Conservation (phyloP, 768 basidiomycete genomes). For the Atractiella rhizophila region DNA sequence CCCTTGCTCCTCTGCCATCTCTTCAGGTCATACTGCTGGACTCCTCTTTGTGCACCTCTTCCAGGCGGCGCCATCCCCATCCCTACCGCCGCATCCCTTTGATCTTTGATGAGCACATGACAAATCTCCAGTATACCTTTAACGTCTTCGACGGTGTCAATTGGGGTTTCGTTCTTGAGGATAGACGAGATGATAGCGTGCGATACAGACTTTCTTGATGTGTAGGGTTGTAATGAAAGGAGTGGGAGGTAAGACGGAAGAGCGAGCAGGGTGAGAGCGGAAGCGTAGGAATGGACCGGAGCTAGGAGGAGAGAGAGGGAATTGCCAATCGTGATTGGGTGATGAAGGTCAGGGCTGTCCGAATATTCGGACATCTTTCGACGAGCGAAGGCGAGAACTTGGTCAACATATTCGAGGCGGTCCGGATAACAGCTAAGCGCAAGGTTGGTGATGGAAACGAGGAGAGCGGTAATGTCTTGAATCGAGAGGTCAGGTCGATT, state of each 20-base stretch:
- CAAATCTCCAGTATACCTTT: slow-evolving; percentile 78
- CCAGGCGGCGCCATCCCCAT: background rate
- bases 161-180: slow-evolving; percentile 83
- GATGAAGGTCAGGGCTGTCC: slow-evolving; percentile 51
- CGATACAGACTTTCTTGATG: slow-evolving; percentile 69
- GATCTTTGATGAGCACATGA: slow-evolving; percentile 68
- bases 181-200: slow-evolving; percentile 85
- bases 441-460: slow-evolving; percentile 83
- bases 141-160: slow-evolving; percentile 82
- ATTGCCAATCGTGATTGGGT: slow-evolving; percentile 61
- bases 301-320: slow-evolving; percentile 77
- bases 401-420: slow-evolving; percentile 85
- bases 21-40: slow-evolving; percentile 39
- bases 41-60: slow-evolving; percentile 26
- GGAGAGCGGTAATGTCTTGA: slow-evolving; percentile 84
- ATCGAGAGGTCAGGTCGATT: slow-evolving; percentile 91
- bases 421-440: slow-evolving; percentile 95
- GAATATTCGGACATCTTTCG: slow-evolving; percentile 52
- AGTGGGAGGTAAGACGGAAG: slow-evolving; percentile 71
- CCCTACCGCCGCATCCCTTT: slow-evolving; percentile 20
- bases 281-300: slow-evolving; percentile 87
- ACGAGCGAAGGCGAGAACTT: slow-evolving; percentile 68
- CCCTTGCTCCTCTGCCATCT: slow-evolving; percentile 92
- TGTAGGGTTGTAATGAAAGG: slow-evolving; percentile 60
- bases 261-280: slow-evolving; percentile 86